phyloP scores from a whole-genome alignment of 2,329 filamentous ascomycete genomes.

The Aspergillus fumigatus region DNA sequence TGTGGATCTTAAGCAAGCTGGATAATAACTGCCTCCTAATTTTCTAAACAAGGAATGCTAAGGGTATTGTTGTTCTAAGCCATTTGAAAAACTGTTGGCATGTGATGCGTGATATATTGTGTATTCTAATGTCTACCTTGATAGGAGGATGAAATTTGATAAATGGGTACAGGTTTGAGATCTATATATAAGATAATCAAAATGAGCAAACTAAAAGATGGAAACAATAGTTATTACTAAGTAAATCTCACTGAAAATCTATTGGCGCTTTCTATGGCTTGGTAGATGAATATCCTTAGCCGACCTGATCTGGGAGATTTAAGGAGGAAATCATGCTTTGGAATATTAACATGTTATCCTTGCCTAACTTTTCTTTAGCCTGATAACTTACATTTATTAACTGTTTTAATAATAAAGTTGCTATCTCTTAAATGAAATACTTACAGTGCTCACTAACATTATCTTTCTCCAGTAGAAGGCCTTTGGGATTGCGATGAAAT shows the following conservation, averaged over 20 bases:
- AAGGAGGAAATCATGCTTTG: slow-evolving; percentile 1
- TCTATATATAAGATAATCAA: too few species aligned
- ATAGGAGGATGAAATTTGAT: too few species aligned
- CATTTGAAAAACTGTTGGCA: too few species aligned
- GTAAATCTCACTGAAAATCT: neutral
- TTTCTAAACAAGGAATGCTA: too few species aligned
- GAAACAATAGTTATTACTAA: too few species aligned
- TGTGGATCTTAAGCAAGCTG: too few species aligned
- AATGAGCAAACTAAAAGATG: too few species aligned
- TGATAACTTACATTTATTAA: neutral
- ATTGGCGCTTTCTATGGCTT: neutral
- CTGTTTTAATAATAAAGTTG: neutral
- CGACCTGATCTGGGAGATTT: slow-evolving; percentile 1
- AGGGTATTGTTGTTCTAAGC: too few species aligned
- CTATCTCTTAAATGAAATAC: neutral
- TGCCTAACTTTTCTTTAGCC: neutral
- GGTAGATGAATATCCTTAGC: neutral
- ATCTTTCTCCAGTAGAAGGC: neutral
- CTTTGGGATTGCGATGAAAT: neutral
- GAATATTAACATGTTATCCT: neutral
- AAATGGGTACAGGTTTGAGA: too few species aligned
- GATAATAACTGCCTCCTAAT: too few species aligned
- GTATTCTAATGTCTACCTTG: too few species aligned
- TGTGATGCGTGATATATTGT: too few species aligned
- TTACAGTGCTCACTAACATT: neutral